Conservation (phyloP, 768 basidiomycete genomes). For the Podaxis sp. region DNA sequence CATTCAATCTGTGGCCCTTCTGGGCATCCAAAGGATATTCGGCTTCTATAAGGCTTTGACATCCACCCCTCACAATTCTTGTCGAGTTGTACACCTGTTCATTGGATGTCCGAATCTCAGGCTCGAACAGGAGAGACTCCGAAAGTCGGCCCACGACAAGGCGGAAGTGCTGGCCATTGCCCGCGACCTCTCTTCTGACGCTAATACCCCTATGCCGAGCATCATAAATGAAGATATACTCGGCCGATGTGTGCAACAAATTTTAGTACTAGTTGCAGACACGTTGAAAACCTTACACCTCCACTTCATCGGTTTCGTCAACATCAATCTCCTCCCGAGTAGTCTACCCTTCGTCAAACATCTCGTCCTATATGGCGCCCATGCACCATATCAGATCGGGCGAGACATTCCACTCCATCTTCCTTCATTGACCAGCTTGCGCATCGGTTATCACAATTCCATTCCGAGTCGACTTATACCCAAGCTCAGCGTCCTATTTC, state of each 20-base stretch:
- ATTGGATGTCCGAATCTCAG: slow-evolving; percentile 3
- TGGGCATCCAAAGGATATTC: not conserved
- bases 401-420: not conserved
- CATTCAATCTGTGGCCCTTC: slow-evolving; percentile 37
- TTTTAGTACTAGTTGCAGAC: not conserved
- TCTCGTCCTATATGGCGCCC: not conserved
- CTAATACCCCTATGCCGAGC: not conserved
- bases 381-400: not conserved
- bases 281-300: not conserved
- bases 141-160: not conserved
- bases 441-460: not conserved
- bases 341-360: not conserved
- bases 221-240: not conserved
- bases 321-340: not conserved
- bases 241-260: not conserved
- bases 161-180: not conserved
- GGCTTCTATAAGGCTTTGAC: not conserved
- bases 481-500: not conserved
- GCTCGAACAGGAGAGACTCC: not conserved
- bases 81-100: not conserved
- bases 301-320: not conserved
- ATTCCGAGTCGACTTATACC: not conserved
- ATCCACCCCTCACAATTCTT: not conserved
- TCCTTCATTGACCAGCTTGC: not conserved
- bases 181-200: not conserved